Base-by-base conservation (phyloP, 306 rosid species). In the Rosa multiflora region DNA sequence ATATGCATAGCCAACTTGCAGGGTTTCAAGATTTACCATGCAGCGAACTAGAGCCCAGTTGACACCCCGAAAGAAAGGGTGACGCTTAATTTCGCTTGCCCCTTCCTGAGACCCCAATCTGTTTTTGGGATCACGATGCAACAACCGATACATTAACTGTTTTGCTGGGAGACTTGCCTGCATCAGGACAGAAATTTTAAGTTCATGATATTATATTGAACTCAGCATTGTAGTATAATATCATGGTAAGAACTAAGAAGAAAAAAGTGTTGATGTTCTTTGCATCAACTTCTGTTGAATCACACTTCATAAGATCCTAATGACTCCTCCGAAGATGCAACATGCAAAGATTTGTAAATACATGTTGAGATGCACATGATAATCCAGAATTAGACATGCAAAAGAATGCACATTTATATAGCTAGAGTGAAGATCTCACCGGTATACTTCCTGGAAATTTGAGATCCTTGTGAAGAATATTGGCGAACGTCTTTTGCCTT, bases 401-500 rank as follows among this genome's bases (percentile, higher is more conserved):
- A 6, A 14, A 1, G 64, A 7, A 46, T 35, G 10, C 46, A 62
- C 18, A n/a, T 47, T 14, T 52, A 43, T 63, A 46, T 46, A 66
- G 48, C 13, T 52, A 55, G 76, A 51, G 70, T 21, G 75, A 40
- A 43, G 68, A 63, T 42, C 86, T 87, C 74, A 95, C 99, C 84
- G 75, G 86, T 89, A 84, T 87, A 32, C 94, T 90, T 84, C 86
- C 85, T 68, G 99, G 94, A 87, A 95, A 95, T 79, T 90, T 95
- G 68, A 95, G 94, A 85, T 95, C 99, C 87, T 95, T 95, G 64
- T 90, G 99, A 78, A 95, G 99, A 88, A 95, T 88, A 72, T 95
- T 93, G 80, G 96, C 83, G 70, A 95, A 95, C 39, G 99, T 93
- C 77, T 81, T 95, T 76, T 93, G 99, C 86, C 99, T 93, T 63